Evolutionary conservation across 73 alveolate species (phyloP).

Genomic region (Paramecium sexaurelia): DNA sequence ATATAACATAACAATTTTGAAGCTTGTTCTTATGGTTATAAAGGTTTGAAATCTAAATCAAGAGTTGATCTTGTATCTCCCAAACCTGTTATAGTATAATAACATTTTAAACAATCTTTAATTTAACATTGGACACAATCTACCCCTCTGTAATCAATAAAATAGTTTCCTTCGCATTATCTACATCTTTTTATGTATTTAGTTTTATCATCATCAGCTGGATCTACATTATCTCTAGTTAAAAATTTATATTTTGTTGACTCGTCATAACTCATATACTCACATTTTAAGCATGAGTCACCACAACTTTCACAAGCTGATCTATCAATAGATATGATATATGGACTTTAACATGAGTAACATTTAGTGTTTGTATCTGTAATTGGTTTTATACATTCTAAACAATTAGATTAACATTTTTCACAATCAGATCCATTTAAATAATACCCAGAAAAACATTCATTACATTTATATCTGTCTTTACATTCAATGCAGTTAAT

Average conservation of each 20-base stretch:
- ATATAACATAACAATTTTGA: not conserved
- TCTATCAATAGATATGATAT: not conserved
- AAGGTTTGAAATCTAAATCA: conserved; percentile 29
- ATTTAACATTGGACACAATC: conserved; percentile 31
- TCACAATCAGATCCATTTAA: not conserved
- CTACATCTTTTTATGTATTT: conserved; percentile 11
- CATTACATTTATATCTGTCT: not conserved
- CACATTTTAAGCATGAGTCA: conserved; percentile 3
- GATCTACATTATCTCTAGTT: not conserved
- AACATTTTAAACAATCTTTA: not conserved
- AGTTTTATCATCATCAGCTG: not conserved
- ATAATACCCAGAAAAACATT: not conserved
- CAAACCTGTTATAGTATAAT: not conserved
- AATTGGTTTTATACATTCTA: not conserved
- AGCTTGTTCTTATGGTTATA: not conserved
- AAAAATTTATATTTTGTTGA: not conserved
- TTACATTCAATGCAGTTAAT: not conserved
- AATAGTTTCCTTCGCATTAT: not conserved
- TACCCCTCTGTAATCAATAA: not conserved
- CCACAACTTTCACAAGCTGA: conserved; percentile 25
- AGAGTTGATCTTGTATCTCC: not conserved
- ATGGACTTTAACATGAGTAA: not conserved
- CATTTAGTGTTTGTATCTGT: not conserved
- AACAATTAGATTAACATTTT: not conserved
- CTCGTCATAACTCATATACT: not conserved